These are phyloP conservation scores for Phylloporus sp. DNA, from an alignment of 768 basidiomycete species.

Conservation along the genomic window DNA sequence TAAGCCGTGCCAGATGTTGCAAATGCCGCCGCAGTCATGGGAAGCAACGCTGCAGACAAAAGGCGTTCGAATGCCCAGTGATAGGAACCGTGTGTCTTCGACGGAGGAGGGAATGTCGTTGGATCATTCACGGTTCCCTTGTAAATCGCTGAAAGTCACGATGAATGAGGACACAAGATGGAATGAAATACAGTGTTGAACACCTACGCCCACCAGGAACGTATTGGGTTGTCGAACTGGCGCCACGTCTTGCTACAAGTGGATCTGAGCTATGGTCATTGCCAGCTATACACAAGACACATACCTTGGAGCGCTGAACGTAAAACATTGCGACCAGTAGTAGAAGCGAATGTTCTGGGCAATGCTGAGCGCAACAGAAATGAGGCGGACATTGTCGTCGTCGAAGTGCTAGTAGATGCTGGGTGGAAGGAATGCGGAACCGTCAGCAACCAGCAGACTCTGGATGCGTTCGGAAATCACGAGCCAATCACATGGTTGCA, in stretches of 20 bases:
- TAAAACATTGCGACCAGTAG: slow-evolving; percentile 37
- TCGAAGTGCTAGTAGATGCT: not conserved
- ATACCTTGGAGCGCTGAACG: slow-evolving; percentile 42
- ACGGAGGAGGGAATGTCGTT: slow-evolving; percentile 80
- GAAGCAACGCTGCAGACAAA: slow-evolving; percentile 82
- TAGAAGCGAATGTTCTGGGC: slow-evolving; percentile 38
- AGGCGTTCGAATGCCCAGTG: slow-evolving; percentile 93
- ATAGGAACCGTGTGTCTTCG: slow-evolving; percentile 82
- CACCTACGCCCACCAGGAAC: slow-evolving; percentile 71
- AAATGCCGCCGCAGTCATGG: slow-evolving; percentile 83
- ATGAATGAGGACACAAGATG: not conserved
- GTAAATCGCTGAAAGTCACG: slow-evolving; percentile 58
- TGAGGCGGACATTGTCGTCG: slow-evolving; percentile 45
- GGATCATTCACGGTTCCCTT: slow-evolving; percentile 95
- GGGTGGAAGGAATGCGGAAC: too few relatives aligned
- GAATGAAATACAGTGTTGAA: not conserved
- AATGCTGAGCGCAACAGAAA: slow-evolving; percentile 48
- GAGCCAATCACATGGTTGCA: slow-evolving; percentile 19
- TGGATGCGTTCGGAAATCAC: not conserved
- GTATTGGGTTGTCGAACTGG: slow-evolving; percentile 39
- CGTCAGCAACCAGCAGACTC: not conserved
- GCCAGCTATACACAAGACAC: not conserved
- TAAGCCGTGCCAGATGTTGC: slow-evolving; percentile 71
- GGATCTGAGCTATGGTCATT: not conserved
- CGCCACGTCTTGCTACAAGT: slow-evolving; percentile 39